Evolutionary conservation across 2,329 filamentous ascomycete species (phyloP).

Genomic region (Paramyrothecium sp.): DNA sequence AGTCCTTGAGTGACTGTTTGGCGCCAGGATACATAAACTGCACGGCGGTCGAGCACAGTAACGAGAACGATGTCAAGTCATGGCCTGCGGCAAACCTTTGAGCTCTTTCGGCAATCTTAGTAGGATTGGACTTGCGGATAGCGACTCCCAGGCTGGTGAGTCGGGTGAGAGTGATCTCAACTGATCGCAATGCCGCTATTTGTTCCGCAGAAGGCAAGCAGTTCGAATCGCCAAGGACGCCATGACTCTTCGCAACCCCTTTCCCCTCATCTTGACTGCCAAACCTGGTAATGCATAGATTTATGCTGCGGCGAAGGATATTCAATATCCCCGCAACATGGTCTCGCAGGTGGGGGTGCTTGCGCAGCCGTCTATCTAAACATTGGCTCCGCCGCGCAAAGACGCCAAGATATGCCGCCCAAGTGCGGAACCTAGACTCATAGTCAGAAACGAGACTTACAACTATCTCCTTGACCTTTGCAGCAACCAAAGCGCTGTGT

Average conservation of each 20-base stretch:
- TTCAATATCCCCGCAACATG: conserved; percentile 4
- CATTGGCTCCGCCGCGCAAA: conserved; percentile 10
- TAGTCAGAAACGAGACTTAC: conserved; percentile 4
- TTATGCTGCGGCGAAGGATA: conserved; percentile 1
- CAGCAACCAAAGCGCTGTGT: not conserved
- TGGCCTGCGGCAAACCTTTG: not conserved
- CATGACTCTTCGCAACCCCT: not conserved
- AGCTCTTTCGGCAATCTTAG: not conserved
- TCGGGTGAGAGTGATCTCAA: conserved; percentile 6
- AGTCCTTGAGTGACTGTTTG: not conserved
- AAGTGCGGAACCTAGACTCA: conserved; percentile 7
- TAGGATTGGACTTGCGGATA: conserved; percentile 5
- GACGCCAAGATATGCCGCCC: conserved; percentile 8
- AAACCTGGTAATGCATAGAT: not conserved
- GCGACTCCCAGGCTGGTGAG: conserved; percentile 4
- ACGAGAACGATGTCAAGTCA: not conserved
- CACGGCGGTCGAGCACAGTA: not conserved
- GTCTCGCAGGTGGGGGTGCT: conserved; percentile 7
- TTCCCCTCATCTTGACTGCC: not conserved
- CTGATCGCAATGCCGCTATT: not conserved
- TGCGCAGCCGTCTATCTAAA: conserved; percentile 7
- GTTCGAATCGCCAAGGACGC: not conserved
- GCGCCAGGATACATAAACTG: not conserved
- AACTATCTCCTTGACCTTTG: not conserved
- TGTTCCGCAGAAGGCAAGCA: not conserved